Base-by-base conservation (phyloP, 2,329 filamentous ascomycete genomes). In the Cladophialophora psammophila region DNA sequence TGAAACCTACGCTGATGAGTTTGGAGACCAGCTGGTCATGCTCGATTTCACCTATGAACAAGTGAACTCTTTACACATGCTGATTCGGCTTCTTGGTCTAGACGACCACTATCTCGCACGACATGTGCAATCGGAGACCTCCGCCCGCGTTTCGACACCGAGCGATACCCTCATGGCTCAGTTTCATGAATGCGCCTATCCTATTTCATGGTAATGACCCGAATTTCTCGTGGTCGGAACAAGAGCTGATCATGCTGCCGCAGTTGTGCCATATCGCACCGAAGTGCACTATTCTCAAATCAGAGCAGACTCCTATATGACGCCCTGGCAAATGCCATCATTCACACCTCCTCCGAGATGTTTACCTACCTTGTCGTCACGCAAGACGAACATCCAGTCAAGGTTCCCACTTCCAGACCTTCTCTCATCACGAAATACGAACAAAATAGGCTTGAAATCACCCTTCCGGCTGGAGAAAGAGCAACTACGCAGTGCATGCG, bases 181-280 rank as follows among this genome's bases (percentile, higher is more conserved):
- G 53, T 60, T 69, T 35, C 58, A n/a, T 4, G 4, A 64, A 38
- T 66, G 63, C 53, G 66, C 66, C 7, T 69, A 69, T 60, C 40
- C 66, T 50, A 54, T 69, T 35, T 69, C 66, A 63, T 69, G 66
- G 66, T 69, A 60, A 65, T 59, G 54, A 50, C 13, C 10, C 26
- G 18, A 32, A 50, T 26, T 50, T 35, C 56, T 60, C 40, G 35
- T 60, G 65, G 13, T 54, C 12, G 31, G 31, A 42, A 52, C 26
- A 58, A 20, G 56, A 59, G 38, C 56, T 59, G 26, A 59, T 31
- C 13, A 13, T 64, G 36, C 20, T 50, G n/a, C 48, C 53, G 13
- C 52, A 69, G 64, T 60, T 69, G 67, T 36, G 67, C 67, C 35
- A 64, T 69, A 26, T 54, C 63, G 40, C 64, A 68, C 48, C 60